Conservation (phyloP, 2,329 filamentous ascomycete species). For the Capronia coronata region DNA sequence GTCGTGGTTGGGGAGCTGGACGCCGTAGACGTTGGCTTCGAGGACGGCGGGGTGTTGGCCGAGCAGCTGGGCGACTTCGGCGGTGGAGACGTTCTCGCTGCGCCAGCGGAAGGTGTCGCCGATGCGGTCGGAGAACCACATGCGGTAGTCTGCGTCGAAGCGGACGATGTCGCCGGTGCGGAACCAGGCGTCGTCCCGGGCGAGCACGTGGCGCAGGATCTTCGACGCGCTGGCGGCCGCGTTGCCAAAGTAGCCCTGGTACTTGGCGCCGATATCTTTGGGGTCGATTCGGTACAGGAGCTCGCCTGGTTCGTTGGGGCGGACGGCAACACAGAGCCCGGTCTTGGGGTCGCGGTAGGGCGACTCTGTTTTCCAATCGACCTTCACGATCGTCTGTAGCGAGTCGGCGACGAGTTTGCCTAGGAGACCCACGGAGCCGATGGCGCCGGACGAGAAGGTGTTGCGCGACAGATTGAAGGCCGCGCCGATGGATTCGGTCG, state of each 20-base stretch:
- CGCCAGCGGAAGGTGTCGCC: constrained; percentile 74
- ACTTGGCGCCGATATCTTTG: constrained; percentile 52
- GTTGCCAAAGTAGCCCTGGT: constrained; percentile 66
- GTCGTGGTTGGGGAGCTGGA: constrained; percentile 59
- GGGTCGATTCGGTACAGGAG: constrained; percentile 51
- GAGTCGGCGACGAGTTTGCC: constrained; percentile 50
- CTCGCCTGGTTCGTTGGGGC: constrained; percentile 63
- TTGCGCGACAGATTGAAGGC: constrained; percentile 70
- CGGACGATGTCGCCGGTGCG: constrained; percentile 62
- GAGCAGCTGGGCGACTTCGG: constrained; percentile 60
- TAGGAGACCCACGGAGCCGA: constrained; percentile 65
- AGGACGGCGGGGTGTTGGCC: constrained; percentile 49
- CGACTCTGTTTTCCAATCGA: constrained; percentile 64
- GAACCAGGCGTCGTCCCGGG: constrained; percentile 62
- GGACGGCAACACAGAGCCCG: constrained; percentile 58
- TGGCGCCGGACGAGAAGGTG: constrained; percentile 65
- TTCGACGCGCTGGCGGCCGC: constrained; percentile 61
- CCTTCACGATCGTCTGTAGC: constrained; percentile 54
- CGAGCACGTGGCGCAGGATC: constrained; percentile 57
- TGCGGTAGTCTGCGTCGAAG: constrained; percentile 56
- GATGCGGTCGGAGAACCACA: constrained; percentile 64
- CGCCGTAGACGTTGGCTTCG: constrained; percentile 60
- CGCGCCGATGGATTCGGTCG: constrained; percentile 64
- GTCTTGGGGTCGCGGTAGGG: constrained; percentile 63
- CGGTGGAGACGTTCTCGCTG: constrained; percentile 60